These are phyloP conservation scores for Nevesoporus exiguus DNA, from an alignment of 768 basidiomycete genomes.

Conservation along the genomic window DNA sequence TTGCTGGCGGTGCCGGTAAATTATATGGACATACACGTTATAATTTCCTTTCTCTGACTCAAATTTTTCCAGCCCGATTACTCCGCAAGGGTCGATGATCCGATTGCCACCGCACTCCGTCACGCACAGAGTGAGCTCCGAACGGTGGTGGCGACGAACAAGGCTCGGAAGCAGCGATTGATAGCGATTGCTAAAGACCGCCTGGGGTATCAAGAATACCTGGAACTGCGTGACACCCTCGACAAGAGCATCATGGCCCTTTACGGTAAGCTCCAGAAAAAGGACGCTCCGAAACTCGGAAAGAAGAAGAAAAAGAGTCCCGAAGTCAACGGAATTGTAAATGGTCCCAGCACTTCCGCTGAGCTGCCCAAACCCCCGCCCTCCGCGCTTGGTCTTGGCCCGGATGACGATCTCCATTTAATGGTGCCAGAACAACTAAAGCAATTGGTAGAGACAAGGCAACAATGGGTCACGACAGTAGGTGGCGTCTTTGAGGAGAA, in stretches of 20 bases:
- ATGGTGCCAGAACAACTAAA: conserved; percentile 64
- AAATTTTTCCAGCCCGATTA: conserved; percentile 58
- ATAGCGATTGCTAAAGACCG: conserved; percentile 77
- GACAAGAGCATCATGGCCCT: conserved; percentile 78
- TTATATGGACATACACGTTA: conserved; percentile 19
- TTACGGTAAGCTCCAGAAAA: conserved; percentile 81
- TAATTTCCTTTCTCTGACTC: conserved; percentile 20
- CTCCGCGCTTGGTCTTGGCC: conserved; percentile 65
- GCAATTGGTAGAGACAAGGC: conserved; percentile 70
- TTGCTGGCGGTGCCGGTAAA: conserved; percentile 67
- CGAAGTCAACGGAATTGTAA: conserved; percentile 32
- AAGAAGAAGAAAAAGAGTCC: conserved; percentile 72
- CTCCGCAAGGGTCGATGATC: conserved; percentile 83
- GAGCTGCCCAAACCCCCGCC: conserved; percentile 58
- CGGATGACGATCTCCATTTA: conserved; percentile 62
- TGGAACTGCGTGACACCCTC: conserved; percentile 77
- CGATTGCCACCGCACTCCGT: conserved; percentile 86
- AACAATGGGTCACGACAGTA: conserved; percentile 75
- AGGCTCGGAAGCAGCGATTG: conserved; percentile 73
- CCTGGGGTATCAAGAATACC: conserved; percentile 88
- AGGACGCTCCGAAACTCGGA: conserved; percentile 63
- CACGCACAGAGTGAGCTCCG: conserved; percentile 83
- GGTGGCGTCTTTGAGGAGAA: conserved; percentile 74
- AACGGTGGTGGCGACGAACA: conserved; percentile 75
- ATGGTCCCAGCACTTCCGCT: conserved; percentile 29